Evolutionary conservation across 129 eudicot genomes (phyloP).

Genomic region (Arctium minus): DNA sequence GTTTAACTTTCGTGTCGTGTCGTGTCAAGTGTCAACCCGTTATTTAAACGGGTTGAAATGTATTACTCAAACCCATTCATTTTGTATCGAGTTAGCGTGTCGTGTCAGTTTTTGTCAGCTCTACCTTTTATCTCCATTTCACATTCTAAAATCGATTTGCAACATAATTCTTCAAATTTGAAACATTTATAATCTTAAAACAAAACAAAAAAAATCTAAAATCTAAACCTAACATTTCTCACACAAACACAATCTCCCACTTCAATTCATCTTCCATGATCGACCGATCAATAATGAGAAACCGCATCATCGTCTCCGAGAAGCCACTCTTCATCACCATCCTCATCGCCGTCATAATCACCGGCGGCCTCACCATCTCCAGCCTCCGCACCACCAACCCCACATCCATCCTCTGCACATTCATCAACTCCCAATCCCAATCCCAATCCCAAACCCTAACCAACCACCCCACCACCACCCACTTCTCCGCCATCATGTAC

Average conservation of each 20-base stretch:
- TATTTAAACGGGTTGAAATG: no score
- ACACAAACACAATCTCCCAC: background rate
- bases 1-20: no score
- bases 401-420: slow-evolving; percentile 34
- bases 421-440: slow-evolving; percentile 13
- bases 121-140: no score
- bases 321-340: slow-evolving; percentile 36
- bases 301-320: slow-evolving; percentile 24
- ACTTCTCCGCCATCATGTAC: slow-evolving; percentile 50
- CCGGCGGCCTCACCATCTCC: slow-evolving; percentile 42
- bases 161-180: no score
- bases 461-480: slow-evolving; percentile 18
- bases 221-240: background rate
- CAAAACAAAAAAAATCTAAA: no score
- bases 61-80: no score
- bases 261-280: background rate
- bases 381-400: slow-evolving; percentile 23
- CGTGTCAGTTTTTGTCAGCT: no score
- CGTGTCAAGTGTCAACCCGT: no score
- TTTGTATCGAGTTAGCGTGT: no score
- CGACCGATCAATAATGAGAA: slow-evolving; percentile 9
- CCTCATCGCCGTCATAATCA: slow-evolving; percentile 29
- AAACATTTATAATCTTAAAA: no score
- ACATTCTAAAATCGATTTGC: no score
- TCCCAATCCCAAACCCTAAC: background rate